Conservation (phyloP, 2,329 filamentous ascomycete species). For the Salinomyces thailandicus region DNA sequence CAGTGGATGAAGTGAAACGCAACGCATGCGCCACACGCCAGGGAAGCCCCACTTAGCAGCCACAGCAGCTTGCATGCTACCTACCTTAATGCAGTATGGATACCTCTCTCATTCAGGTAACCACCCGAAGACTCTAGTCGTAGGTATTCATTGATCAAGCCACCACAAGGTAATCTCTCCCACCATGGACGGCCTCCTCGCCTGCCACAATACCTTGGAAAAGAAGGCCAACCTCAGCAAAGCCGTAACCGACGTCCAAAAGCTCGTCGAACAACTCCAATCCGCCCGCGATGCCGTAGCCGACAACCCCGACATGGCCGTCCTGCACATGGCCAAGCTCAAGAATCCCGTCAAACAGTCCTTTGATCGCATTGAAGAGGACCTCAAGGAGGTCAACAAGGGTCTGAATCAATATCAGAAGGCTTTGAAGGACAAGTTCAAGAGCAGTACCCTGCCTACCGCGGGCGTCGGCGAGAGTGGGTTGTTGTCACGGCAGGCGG, state of each 20-base stretch:
- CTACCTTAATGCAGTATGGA: too few species aligned
- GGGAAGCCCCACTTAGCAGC: too few species aligned
- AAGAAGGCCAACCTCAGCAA: conserved; percentile 58
- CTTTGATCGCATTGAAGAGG: conserved; percentile 69
- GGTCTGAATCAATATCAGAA: conserved; percentile 77
- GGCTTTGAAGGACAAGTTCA: conserved; percentile 68
- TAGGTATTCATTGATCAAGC: too few species aligned
- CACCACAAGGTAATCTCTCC: not conserved
- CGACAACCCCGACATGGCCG: conserved; percentile 58
- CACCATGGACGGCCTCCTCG: conserved; percentile 55
- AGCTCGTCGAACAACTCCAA: conserved; percentile 66
- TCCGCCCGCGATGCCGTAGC: conserved; percentile 64
- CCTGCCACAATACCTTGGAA: conserved; percentile 63
- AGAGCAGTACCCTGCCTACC: conserved; percentile 58
- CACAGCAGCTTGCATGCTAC: too few species aligned
- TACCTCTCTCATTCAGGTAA: too few species aligned
- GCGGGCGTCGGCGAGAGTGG: conserved; percentile 55
- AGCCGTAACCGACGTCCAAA: conserved; percentile 69
- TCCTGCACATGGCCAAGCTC: conserved; percentile 67
- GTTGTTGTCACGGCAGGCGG: conserved; percentile 62
- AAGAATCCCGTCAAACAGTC: conserved; percentile 75
- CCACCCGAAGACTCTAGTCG: too few species aligned
- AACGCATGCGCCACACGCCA: too few species aligned
- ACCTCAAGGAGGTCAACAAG: conserved; percentile 73
- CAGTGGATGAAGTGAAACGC: too few species aligned